A percentile compares a stretch with the other conserved stretches of the same genome.
Conservation (phyloP, 163 green algal species). For the Coccomyxa subellipsoidea region DNA sequence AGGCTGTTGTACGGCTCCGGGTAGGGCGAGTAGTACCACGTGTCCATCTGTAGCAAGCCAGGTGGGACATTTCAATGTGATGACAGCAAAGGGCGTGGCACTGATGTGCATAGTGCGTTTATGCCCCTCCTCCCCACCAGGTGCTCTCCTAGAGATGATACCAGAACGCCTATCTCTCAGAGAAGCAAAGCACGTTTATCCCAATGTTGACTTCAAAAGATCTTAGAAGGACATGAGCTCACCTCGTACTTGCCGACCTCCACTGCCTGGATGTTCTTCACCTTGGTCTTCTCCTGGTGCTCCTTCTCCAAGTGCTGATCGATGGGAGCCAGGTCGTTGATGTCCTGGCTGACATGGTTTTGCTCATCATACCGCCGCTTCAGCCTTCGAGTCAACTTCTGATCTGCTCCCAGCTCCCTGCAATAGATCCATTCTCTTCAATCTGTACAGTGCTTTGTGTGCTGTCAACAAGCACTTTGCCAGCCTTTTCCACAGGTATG, state of each 20-base stretch:
- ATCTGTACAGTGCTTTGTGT: background rate
- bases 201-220: background rate
- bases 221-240: background rate
- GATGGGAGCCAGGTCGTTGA: slow-evolving; percentile 61
- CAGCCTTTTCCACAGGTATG: too few species aligned
- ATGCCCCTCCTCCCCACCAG: too few species aligned
- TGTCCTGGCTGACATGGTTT: slow-evolving; percentile 52
- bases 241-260: slow-evolving; percentile 87
- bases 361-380: slow-evolving; percentile 81
- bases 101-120: too few species aligned
- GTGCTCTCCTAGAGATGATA: too few species aligned
- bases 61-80: too few species aligned
- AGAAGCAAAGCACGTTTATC: background rate
- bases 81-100: too few species aligned
- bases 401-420: slow-evolving; percentile 28
- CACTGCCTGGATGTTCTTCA: slow-evolving; percentile 91
- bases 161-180: too few species aligned
- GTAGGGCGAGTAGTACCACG: slow-evolving; percentile 87
- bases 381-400: slow-evolving; percentile 80
- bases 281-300: slow-evolving; percentile 80
- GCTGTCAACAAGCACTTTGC: too few species aligned
- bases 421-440: background rate
- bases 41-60: slow-evolving; percentile 79
- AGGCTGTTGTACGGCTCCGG: slow-evolving; percentile 60
- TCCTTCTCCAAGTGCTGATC: slow-evolving; percentile 77